Evolutionary conservation across 2,329 filamentous ascomycete species (phyloP).

Genomic region (Bertia moriformis): DNA sequence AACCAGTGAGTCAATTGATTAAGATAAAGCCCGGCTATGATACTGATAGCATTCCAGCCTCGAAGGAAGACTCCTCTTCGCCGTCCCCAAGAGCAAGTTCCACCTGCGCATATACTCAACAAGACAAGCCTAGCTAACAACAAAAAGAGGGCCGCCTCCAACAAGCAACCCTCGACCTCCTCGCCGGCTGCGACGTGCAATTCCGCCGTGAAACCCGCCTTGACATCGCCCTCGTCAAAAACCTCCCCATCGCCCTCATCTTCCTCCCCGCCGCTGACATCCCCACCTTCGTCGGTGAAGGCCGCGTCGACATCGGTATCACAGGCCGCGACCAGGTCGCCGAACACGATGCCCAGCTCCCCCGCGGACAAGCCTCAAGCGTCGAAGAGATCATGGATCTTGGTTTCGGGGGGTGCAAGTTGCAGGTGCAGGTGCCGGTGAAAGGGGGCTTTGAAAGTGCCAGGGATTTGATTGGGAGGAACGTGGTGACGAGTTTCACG

Average conservation of each 20-base stretch:
- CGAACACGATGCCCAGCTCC: slow-evolving; percentile 64
- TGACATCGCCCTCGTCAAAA: slow-evolving; percentile 95
- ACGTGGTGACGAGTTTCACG: slow-evolving; percentile 91
- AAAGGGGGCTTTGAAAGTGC: slow-evolving; percentile 60
- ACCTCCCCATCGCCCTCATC: slow-evolving; percentile 83
- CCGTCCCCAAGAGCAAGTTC: slow-evolving; percentile 88
- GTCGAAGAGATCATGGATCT: slow-evolving; percentile 83
- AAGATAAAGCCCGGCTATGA: neutral
- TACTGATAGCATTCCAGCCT: slow-evolving; percentile 36
- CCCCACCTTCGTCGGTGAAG: slow-evolving; percentile 91
- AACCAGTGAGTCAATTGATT: neutral
- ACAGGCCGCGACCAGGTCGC: slow-evolving; percentile 85
- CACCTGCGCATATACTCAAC: slow-evolving; percentile 8
- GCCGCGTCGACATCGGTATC: slow-evolving; percentile 83
- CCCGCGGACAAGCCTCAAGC: slow-evolving; percentile 32
- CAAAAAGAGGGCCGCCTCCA: slow-evolving; percentile 76
- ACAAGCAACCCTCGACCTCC: slow-evolving; percentile 73
- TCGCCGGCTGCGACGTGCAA: slow-evolving; percentile 87
- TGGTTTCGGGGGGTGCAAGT: slow-evolving; percentile 76
- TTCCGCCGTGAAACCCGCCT: slow-evolving; percentile 89
- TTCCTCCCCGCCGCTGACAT: slow-evolving; percentile 97
- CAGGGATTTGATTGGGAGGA: slow-evolving; percentile 74
- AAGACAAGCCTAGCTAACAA: slow-evolving; percentile 5
- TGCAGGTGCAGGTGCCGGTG: slow-evolving; percentile 92
- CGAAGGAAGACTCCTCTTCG: slow-evolving; percentile 85